Evolutionary conservation across 2,329 filamentous ascomycete species (phyloP).

Genomic region (Mollisiaceae sp.): DNA sequence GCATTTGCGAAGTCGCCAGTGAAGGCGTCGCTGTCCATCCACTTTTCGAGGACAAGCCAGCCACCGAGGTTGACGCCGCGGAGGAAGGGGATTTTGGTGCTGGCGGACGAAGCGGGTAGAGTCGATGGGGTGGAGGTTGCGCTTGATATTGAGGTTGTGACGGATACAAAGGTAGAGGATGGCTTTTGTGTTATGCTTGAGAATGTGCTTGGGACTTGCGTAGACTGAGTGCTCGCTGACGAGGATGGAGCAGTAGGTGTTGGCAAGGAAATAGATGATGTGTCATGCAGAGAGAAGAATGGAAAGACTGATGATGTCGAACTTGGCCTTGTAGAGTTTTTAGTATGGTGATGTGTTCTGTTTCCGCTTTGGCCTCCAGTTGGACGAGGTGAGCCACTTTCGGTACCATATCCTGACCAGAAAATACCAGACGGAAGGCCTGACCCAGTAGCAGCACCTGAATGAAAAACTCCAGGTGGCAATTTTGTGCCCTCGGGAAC

Average conservation of each 20-base stretch:
- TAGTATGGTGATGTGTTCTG: conserved; percentile 12
- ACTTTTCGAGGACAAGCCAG: conserved; percentile 45
- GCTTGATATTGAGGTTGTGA: background rate
- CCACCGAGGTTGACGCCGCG: conserved; percentile 46
- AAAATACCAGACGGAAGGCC: conserved; percentile 10
- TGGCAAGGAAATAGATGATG: conserved; percentile 4
- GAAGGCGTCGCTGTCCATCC: conserved; percentile 50
- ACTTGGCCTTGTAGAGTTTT: background rate
- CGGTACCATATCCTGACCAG: conserved; percentile 18
- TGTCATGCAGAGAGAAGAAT: conserved; percentile 22
- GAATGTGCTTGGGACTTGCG: background rate
- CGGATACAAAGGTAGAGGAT: conserved; percentile 3
- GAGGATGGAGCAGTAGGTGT: background rate
- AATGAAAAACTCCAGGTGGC: conserved; percentile 25
- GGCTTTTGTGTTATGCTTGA: background rate
- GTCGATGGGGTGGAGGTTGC: conserved; percentile 1
- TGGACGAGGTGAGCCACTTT: conserved; percentile 21
- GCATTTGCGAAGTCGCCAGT: conserved; percentile 39
- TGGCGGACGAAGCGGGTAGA: conserved; percentile 1
- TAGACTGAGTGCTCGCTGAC: background rate
- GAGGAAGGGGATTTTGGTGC: conserved; percentile 38
- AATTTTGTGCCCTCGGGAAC: conserved; percentile 15
- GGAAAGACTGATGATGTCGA: conserved; percentile 15
- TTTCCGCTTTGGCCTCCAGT: conserved; percentile 21
- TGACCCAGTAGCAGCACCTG: conserved; percentile 17